Evolutionary conservation across 2,329 filamentous ascomycete genomes (phyloP).

Genomic region (Xylaria sp.): DNA sequence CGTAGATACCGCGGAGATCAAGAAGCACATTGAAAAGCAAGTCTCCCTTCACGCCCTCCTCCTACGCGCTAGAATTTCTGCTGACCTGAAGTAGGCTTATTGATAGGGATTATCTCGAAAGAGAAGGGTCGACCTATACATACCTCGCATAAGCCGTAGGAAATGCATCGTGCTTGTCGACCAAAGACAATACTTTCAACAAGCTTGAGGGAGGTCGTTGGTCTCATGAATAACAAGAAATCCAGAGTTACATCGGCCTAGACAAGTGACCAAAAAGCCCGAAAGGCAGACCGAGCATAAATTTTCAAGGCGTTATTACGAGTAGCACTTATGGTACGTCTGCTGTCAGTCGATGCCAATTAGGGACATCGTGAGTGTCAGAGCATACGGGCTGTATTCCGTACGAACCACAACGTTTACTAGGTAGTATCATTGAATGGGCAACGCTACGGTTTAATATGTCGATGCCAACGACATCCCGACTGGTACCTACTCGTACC

Average conservation of each 20-base stretch:
- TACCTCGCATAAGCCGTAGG: slow-evolving; percentile 56
- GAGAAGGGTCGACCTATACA: slow-evolving; percentile 64
- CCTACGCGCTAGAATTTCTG: neutral
- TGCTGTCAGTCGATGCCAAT: no score
- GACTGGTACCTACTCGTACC: no score
- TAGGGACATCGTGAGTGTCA: no score
- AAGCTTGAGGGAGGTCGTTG: neutral
- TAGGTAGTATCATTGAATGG: no score
- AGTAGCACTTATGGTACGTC: no score
- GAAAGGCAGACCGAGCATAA: neutral
- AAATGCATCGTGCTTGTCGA: neutral
- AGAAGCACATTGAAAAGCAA: slow-evolving; percentile 93
- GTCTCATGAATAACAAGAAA: neutral
- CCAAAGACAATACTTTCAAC: neutral
- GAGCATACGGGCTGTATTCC: no score
- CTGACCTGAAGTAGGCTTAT: slow-evolving; percentile 59
- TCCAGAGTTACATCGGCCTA: neutral
- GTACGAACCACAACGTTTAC: no score
- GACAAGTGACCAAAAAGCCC: neutral
- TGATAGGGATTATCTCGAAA: slow-evolving; percentile 89
- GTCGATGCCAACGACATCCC: no score
- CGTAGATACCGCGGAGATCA: slow-evolving; percentile 81
- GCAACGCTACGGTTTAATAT: no score
- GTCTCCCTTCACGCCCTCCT: slow-evolving; percentile 32
- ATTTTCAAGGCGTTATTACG: no score